Percentiles rank a stretch among this genome's conserved stretches.
Conservation (phyloP, 1,284 basidiomycete species). For the Kalmanozyma brasiliensis region DNA sequence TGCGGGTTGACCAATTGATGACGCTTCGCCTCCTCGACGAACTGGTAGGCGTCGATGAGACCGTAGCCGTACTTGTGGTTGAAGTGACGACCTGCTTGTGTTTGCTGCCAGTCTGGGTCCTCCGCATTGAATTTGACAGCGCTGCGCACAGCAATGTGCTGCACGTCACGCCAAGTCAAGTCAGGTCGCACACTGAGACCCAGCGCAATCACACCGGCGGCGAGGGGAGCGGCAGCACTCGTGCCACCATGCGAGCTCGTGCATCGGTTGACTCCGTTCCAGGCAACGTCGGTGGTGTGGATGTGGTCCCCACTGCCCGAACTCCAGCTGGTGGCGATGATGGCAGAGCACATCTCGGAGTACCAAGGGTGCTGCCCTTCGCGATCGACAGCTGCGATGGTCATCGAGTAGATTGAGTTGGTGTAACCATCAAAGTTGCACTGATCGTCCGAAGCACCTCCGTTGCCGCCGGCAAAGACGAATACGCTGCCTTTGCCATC, state of each 20-base stretch:
- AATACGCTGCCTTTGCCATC: slow-evolving; percentile 90
- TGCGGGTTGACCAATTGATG: slow-evolving; percentile 95
- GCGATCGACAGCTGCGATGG: slow-evolving; percentile 91
- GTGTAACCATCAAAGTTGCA: slow-evolving; percentile 99
- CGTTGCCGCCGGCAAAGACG: slow-evolving; percentile 98
- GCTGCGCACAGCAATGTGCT: slow-evolving; percentile 85
- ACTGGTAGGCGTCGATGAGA: slow-evolving; percentile 82
- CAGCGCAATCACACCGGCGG: slow-evolving; percentile 65
- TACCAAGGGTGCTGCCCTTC: slow-evolving; percentile 95
- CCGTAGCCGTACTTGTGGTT: slow-evolving; percentile 99
- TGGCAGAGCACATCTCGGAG: slow-evolving; percentile 95
- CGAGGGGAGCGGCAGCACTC: slow-evolving; percentile 95
- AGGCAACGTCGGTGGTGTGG: slow-evolving; percentile 85
- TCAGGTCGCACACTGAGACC: slow-evolving; percentile 74
- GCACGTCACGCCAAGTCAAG: slow-evolving; percentile 95
- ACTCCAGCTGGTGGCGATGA: slow-evolving; percentile 94
- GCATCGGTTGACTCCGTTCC: slow-evolving; percentile 80
- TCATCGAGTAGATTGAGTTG: slow-evolving; percentile 95
- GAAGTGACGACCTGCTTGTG: slow-evolving; percentile 80
- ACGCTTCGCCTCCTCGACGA: slow-evolving; percentile 81
- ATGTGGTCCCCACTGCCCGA: slow-evolving; percentile 85
- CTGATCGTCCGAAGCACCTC: slow-evolving; percentile 89
- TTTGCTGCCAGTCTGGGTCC: slow-evolving; percentile 94
- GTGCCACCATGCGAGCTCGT: slow-evolving; percentile 90
- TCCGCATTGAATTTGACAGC: slow-evolving; percentile 84